Evolutionary conservation across 2,329 filamentous ascomycete genomes (phyloP).

Genomic region (Escovopsis sp.): DNA sequence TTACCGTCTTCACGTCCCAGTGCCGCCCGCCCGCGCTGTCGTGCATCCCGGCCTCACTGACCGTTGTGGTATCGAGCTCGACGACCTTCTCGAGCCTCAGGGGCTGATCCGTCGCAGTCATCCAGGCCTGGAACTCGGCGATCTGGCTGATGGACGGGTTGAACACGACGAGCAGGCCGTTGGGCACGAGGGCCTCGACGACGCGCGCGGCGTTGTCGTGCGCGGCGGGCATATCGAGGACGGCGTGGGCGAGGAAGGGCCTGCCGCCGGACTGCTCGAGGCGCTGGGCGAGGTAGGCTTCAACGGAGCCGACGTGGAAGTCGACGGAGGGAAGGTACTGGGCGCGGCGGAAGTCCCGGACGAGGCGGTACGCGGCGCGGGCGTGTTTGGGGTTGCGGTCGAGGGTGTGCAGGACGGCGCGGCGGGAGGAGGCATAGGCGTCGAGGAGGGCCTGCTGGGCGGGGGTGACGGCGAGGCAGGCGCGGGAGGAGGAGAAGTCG

Average conservation of each 20-base stretch:
- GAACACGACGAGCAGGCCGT: slow-evolving; percentile 56
- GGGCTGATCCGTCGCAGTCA: slow-evolving; percentile 39
- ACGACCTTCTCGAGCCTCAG: slow-evolving; percentile 41
- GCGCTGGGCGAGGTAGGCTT: slow-evolving; percentile 45
- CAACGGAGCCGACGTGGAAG: slow-evolving; percentile 56
- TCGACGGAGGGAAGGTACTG: slow-evolving; percentile 57
- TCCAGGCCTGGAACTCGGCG: slow-evolving; percentile 36
- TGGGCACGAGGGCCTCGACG: slow-evolving; percentile 42
- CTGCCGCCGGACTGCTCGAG: slow-evolving; percentile 24
- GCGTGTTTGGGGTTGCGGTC: slow-evolving; percentile 51
- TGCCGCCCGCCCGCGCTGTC: slow-evolving; percentile 37
- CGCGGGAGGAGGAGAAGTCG: slow-evolving; percentile 10
- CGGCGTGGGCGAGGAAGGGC: slow-evolving; percentile 56
- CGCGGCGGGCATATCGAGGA: slow-evolving; percentile 59
- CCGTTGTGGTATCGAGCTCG: slow-evolving; percentile 35
- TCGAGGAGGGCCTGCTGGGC: slow-evolving; percentile 23
- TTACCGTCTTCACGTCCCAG: slow-evolving; percentile 46
- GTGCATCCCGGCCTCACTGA: slow-evolving; percentile 27
- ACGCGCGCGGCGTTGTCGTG: slow-evolving; percentile 33
- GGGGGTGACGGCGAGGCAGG: slow-evolving; percentile 14
- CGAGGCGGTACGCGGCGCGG: slow-evolving; percentile 46
- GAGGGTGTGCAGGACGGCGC: slow-evolving; percentile 61
- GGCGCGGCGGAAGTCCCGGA: slow-evolving; percentile 53
- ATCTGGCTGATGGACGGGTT: slow-evolving; percentile 70
- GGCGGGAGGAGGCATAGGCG: slow-evolving; percentile 34